Base-by-base conservation (phyloP, 495 filamentous ascomycete genomes). In the Tetracladium marchalianum region DNA sequence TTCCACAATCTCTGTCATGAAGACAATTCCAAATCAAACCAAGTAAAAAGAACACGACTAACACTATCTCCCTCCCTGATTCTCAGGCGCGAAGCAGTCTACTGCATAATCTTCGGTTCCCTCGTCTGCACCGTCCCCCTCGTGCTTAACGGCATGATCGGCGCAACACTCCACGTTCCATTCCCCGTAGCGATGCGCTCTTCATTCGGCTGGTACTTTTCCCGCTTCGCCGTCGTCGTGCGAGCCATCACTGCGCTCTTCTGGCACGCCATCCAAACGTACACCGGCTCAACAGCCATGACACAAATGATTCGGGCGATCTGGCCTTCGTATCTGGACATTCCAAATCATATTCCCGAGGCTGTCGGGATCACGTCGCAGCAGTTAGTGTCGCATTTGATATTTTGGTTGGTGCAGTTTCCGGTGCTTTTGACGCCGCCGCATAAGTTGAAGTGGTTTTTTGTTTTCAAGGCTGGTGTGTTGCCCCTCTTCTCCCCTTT, bases 361-460 rank as follows among this genome's bases (percentile, higher is more conserved):
- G 54, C 56, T n/a, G 66, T 67, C 4, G 71, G 66, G 15, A 73
- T 75, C 51, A 72, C 72, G 0, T 69, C 68, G 1, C 61, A 70
- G 48, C 66, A 66, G 40, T 70, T 75, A 66, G 48, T 69, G 50
- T 62, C 57, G 48, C 69, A 71, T 52, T 51, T 73, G 16, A 55
- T 75, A 43, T 75, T 69, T 51, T 71, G 65, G 60, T 49, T 62
- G 31, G 45, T 75, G 31, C 71, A 75, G 50, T 59, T 71, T 18
- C 70, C 70, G 22, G 37, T 72, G 58, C 59, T 73, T 15, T 62
- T 70, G 19, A 73, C 71, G 31, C 70, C 69, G 3, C 65, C 69
- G 17, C 66, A 68, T 45, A 70, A 68, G 58, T 53, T 73, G 33
- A 65, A 67, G 51, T 72, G 66, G 57, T 66, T 73, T 52, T 75